Conservation (phyloP, 2,329 filamentous ascomycete genomes). For the Alternaria consortialis region DNA sequence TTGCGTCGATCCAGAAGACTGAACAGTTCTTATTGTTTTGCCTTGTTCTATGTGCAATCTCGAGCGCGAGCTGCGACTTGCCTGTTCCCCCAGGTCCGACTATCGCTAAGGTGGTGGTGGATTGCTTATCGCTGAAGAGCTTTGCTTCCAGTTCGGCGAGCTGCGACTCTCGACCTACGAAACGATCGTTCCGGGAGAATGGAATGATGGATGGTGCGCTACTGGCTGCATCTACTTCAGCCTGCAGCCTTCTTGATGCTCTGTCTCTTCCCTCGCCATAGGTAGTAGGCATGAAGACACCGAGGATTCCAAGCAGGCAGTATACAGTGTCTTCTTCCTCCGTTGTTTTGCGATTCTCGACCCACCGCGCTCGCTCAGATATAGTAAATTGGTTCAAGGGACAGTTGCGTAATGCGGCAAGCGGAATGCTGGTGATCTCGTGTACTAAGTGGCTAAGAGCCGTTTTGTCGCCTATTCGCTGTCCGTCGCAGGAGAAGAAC, state of each 20-base stretch:
- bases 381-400: constrained; percentile 29
- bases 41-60: constrained; percentile 53
- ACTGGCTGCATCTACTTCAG: constrained; percentile 19
- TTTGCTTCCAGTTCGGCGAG: constrained; percentile 37
- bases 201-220: constrained; percentile 34
- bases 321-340: constrained; percentile 37
- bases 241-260: constrained; percentile 22
- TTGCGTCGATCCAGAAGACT: constrained; percentile 58
- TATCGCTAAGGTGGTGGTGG: constrained; percentile 24
- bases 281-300: constrained; percentile 22
- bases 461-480: constrained; percentile 19
- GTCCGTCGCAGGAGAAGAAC: constrained; percentile 26
- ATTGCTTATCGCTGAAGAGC: constrained; percentile 28
- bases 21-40: constrained; percentile 48
- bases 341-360: constrained; percentile 26
- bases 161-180: constrained; percentile 36
- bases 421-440: constrained; percentile 25
- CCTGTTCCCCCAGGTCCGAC: constrained; percentile 29
- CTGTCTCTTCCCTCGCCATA: constrained; percentile 34
- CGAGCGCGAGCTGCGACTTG: constrained; percentile 42
- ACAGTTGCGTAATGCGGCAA: constrained; percentile 21
- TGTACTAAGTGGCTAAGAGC: constrained; percentile 23
- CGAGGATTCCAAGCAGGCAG: constrained; percentile 36
- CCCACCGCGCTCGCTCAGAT: constrained; percentile 27
- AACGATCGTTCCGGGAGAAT: constrained; percentile 36